Conservation (phyloP, 2,329 filamentous ascomycete genomes). For the Exophiala spinifera region DNA sequence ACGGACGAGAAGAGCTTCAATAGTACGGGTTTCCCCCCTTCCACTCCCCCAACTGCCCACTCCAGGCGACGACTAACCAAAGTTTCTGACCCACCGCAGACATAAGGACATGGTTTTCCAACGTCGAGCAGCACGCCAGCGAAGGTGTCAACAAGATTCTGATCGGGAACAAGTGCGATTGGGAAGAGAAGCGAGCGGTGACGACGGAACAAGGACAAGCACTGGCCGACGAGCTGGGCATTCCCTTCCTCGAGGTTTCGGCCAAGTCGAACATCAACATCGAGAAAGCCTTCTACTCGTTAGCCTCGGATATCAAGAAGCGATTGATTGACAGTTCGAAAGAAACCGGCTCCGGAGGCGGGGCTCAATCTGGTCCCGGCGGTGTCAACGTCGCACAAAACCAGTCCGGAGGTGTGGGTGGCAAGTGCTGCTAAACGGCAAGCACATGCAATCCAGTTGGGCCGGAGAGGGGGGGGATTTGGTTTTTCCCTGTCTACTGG, state of each 20-base stretch:
- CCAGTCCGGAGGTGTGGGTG: slow-evolving; percentile 51
- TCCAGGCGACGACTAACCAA: background rate
- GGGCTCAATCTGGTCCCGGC: slow-evolving; percentile 39
- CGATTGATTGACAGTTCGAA: slow-evolving; percentile 89
- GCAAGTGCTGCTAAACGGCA: slow-evolving; percentile 68
- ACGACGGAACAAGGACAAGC: slow-evolving; percentile 90
- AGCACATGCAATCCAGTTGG: background rate
- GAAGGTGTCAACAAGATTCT: slow-evolving; percentile 99
- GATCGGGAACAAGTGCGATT: slow-evolving; percentile 99
- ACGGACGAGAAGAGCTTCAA: slow-evolving; percentile 95
- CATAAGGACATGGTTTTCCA: slow-evolving; percentile 99
- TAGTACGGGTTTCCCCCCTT: slow-evolving; percentile 61
- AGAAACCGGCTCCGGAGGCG: slow-evolving; percentile 30
- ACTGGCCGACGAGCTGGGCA: slow-evolving; percentile 90
- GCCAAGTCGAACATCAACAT: slow-evolving; percentile 99
- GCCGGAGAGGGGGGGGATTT: background rate
- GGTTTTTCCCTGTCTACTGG: no score
- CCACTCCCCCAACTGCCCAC: no score
- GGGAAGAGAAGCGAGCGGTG: slow-evolving; percentile 97
- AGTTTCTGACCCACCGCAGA: slow-evolving; percentile 54
- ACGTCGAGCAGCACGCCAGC: slow-evolving; percentile 95
- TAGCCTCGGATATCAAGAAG: slow-evolving; percentile 98
- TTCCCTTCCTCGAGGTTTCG: slow-evolving; percentile 96
- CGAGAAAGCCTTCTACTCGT: slow-evolving; percentile 94
- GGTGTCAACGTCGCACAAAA: slow-evolving; percentile 69